These are phyloP conservation scores for Trichoderma atroviride DNA, from an alignment of 2,329 filamentous ascomycete genomes.

Conservation along the genomic window DNA sequence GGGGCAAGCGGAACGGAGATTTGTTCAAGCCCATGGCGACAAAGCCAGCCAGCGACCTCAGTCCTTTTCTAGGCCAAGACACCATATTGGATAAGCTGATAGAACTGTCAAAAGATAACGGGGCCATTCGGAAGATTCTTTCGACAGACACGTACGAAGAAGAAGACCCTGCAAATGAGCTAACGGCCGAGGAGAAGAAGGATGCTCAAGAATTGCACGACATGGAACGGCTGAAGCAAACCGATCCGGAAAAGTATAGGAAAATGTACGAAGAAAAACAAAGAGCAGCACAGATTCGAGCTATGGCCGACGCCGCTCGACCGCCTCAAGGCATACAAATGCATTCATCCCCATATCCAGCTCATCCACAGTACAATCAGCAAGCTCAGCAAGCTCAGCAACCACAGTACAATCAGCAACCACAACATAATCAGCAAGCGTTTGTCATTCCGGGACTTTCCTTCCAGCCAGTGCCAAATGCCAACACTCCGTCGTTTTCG, in stretches of 20 bases:
- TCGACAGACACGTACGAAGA: constrained; percentile 74
- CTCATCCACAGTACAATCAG: neutral
- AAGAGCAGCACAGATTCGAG: constrained; percentile 14
- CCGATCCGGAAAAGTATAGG: constrained; percentile 39
- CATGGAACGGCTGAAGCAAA: constrained; percentile 39
- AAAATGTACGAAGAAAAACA: constrained; percentile 28
- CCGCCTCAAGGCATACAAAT: neutral
- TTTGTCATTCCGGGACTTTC: constrained; percentile 4
- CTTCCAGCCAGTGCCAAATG: neutral
- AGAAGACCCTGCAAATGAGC: constrained; percentile 58
- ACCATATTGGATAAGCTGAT: constrained; percentile 57
- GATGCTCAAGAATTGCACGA: constrained; percentile 52
- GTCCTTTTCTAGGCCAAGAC: constrained; percentile 63
- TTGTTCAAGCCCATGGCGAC: constrained; percentile 63
- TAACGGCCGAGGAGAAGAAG: constrained; percentile 63
- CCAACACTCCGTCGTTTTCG: neutral
- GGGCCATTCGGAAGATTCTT: constrained; percentile 58
- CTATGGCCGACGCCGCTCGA: neutral
- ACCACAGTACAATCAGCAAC: too few species aligned
- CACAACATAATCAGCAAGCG: neutral
- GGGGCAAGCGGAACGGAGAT: constrained; percentile 55
- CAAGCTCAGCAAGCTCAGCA: too few species aligned
- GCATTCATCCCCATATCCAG: neutral
- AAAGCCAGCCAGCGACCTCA: constrained; percentile 55
- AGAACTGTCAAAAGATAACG: constrained; percentile 38